Base-by-base conservation (phyloP, 108 stramenopile species). In the Cyclotella cryptica region DNA sequence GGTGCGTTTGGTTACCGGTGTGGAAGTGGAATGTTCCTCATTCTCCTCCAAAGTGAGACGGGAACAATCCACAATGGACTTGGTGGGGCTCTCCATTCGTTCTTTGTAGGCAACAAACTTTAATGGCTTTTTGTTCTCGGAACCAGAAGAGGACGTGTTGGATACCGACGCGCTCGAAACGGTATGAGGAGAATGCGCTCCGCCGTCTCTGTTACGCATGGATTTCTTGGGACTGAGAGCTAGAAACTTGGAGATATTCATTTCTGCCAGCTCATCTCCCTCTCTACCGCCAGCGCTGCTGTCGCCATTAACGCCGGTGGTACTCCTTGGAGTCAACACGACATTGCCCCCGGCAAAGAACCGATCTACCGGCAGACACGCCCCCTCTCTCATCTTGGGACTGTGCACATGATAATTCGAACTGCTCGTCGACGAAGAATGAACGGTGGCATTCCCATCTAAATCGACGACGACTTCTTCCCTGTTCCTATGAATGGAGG, bases 341-440 rank as follows among this genome's bases (percentile, higher is more conserved):
- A 75, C 66, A 29, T 75, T 75, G 2, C 74, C 74, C 12, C 74
- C 74, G 12, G 72, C 66, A 22, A 80, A 79, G 78, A 72, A 73
- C 41, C 73, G 35, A 12, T 74, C 72, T 13, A 47, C 67, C 19
- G 59, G 66, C 71, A 80, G 62, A 27, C 69, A 69, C n/a, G 79
- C 80, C 28, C 80, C 80, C 26, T 80, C 79, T 26, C 79, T 39
- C 47, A 80, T 55, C 14, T 66, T 46, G 24, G 80, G 80, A 63
- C 72, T 80, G 18, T 72, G 55, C 13, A 69, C 27, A 29, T 74
- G 67, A 62, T 62, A 69, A 59, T 73, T 68, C 5, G 80, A 80
- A 35, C 80, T 80, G 55, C 63, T 55, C 15, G 80, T 80, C 22
- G 80, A 80, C 0, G 80, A 80, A 2, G 80, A 80, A 24, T 73